These are phyloP conservation scores for Croton setiger DNA, from an alignment of 441 rosid genomes.

Conservation along the genomic window DNA sequence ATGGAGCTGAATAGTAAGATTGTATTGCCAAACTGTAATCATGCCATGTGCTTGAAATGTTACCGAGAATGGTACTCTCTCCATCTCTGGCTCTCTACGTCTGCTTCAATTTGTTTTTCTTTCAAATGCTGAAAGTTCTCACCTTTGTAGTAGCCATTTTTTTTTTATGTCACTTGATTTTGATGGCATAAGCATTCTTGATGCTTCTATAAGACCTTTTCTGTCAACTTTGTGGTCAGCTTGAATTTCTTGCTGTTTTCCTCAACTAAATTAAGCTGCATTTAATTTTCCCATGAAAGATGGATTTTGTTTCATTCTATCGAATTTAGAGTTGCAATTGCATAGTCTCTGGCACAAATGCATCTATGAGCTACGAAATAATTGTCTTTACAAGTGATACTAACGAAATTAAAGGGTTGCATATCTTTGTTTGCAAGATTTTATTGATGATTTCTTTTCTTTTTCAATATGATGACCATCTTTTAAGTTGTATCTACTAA, in stretches of 20 bases:
- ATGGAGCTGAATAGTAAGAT: slow-evolving; percentile 61
- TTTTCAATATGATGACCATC: background rate
- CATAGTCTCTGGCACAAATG: background rate
- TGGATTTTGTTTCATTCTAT: background rate
- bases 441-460: background rate
- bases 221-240: background rate
- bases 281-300: background rate
- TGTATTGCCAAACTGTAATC: slow-evolving; percentile 61
- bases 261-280: background rate
- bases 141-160: background rate
- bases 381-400: background rate
- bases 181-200: background rate
- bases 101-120: background rate
- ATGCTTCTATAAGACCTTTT: background rate
- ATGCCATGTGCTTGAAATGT: slow-evolving; percentile 63
- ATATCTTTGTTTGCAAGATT: background rate
- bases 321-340: background rate
- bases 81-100: background rate
- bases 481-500: background rate
- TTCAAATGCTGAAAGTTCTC: background rate
- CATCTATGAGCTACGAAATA: background rate
- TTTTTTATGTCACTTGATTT: background rate
- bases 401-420: background rate
- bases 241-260: background rate
- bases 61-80: slow-evolving; percentile 56